phyloP scores from a whole-genome alignment of 2,329 filamentous ascomycete genomes.

The Ophiostoma ips region DNA sequence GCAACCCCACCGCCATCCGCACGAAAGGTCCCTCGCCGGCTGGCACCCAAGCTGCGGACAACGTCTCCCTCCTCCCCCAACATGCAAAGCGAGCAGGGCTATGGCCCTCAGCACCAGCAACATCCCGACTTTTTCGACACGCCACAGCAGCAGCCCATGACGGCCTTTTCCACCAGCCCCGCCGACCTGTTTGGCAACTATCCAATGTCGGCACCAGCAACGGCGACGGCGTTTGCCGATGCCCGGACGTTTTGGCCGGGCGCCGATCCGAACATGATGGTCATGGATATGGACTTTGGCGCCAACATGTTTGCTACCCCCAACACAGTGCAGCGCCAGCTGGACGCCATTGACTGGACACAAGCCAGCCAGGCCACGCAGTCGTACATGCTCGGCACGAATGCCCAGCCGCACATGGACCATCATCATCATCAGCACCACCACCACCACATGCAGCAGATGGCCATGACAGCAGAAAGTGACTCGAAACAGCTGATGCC shows the following conservation, averaged over 20 bases:
- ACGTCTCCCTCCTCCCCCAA: slow-evolving; percentile 9
- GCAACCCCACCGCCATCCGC: slow-evolving; percentile 46
- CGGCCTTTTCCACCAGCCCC: slow-evolving; percentile 30
- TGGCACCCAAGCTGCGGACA: slow-evolving; percentile 32
- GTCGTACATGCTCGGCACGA: slow-evolving; percentile 29
- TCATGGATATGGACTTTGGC: slow-evolving; percentile 47
- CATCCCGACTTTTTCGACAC: slow-evolving; percentile 27
- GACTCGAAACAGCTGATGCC: slow-evolving; percentile 33
- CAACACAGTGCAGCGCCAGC: slow-evolving; percentile 31
- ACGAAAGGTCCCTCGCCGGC: slow-evolving; percentile 40
- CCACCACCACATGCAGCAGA: slow-evolving; percentile 4
- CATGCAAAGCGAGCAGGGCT: slow-evolving; percentile 46
- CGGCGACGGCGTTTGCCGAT: slow-evolving; percentile 30
- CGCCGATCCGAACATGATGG: slow-evolving; percentile 30
- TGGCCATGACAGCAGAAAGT: slow-evolving; percentile 26
- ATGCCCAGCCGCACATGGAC: slow-evolving; percentile 14
- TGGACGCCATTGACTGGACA: slow-evolving; percentile 44
- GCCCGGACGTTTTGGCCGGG: slow-evolving; percentile 38
- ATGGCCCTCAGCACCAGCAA: slow-evolving; percentile 28
- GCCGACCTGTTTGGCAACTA: slow-evolving; percentile 43
- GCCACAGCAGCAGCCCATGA: slow-evolving; percentile 35
- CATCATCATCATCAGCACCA: too few species aligned
- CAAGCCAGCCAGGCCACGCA: slow-evolving; percentile 33
- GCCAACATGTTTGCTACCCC: slow-evolving; percentile 30
- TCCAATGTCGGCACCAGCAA: slow-evolving; percentile 43